Evolutionary conservation across 2,329 filamentous ascomycete species (phyloP).

Genomic region (Alternaria ventricosa): DNA sequence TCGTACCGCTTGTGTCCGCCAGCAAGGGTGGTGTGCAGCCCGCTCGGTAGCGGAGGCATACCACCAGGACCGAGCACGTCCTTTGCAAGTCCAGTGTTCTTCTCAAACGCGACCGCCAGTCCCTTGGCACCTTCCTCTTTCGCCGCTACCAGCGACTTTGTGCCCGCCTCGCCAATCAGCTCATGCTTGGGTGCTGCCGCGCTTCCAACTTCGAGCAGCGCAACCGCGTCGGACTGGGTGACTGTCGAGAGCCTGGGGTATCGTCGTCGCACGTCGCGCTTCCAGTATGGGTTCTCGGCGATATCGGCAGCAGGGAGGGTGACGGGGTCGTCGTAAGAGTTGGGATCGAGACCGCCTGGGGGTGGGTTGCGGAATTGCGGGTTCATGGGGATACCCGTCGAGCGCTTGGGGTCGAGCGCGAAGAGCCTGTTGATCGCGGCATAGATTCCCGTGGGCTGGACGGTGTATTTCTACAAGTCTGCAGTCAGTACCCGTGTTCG

Average conservation of each 20-base stretch:
- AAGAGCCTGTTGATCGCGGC: constrained; percentile 78
- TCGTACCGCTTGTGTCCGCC: constrained; percentile 74
- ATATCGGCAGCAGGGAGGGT: constrained; percentile 85
- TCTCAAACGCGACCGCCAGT: constrained; percentile 75
- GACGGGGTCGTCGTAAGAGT: constrained; percentile 79
- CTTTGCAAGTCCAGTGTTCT: constrained; percentile 61
- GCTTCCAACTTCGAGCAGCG: constrained; percentile 84
- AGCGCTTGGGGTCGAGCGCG: constrained; percentile 85
- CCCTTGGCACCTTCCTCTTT: constrained; percentile 75
- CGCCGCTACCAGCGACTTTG: constrained; percentile 75
- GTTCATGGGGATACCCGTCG: constrained; percentile 91
- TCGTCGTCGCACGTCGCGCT: constrained; percentile 82
- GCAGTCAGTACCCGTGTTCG: constrained; percentile 18
- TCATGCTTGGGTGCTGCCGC: constrained; percentile 81
- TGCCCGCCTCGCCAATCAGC: constrained; percentile 74
- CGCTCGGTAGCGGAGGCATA: constrained; percentile 83
- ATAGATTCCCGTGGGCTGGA: constrained; percentile 90
- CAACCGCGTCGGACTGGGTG: constrained; percentile 83
- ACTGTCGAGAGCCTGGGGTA: constrained; percentile 84
- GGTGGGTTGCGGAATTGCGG: constrained; percentile 88
- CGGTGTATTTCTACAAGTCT: constrained; percentile 82
- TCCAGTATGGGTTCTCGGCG: constrained; percentile 95
- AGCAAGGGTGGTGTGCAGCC: constrained; percentile 61
- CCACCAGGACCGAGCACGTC: constrained; percentile 76
- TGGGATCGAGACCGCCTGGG: constrained; percentile 74